Percentiles rank a stretch among this genome's conserved stretches.
phyloP scores from a whole-genome alignment of 1,284 basidiomycete genomes.

The Vanrija humicola region DNA sequence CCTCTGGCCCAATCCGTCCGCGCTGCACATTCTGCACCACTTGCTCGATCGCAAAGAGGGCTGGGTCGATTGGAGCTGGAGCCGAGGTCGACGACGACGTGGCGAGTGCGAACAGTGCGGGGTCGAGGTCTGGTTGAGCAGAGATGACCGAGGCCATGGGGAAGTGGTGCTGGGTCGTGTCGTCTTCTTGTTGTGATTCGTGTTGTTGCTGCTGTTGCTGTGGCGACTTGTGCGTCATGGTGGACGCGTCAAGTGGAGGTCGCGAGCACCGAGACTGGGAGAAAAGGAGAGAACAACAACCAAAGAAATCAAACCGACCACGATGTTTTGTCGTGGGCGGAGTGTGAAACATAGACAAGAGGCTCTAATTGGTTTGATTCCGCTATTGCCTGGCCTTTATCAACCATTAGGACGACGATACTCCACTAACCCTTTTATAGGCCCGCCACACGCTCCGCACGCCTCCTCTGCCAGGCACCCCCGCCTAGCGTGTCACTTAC shows the following conservation, averaged over 20 bases:
- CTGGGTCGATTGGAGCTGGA: slow-evolving; percentile 27
- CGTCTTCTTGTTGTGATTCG: not conserved
- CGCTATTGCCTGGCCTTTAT: no score
- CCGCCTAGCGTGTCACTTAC: not conserved
- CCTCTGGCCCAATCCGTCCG: slow-evolving; percentile 22
- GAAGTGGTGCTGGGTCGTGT: not conserved
- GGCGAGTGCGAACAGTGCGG: slow-evolving; percentile 6
- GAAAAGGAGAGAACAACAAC: slow-evolving; percentile 15
- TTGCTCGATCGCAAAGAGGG: slow-evolving; percentile 33
- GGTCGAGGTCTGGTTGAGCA: slow-evolving; percentile 5
- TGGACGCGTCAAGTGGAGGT: not conserved
- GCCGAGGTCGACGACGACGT: not conserved
- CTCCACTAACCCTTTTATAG: no score
- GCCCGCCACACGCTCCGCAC: no score
- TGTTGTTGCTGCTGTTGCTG: not conserved
- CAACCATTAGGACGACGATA: no score
- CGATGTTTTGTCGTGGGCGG: no score
- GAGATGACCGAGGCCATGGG: not conserved
- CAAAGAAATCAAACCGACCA: slow-evolving; percentile 56
- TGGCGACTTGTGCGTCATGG: not conserved
- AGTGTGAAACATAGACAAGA: no score
- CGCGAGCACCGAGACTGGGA: slow-evolving; percentile 1
- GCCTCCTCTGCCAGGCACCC: not conserved
- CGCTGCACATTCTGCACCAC: slow-evolving; percentile 35
- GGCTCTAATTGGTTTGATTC: no score